phyloP scores from a whole-genome alignment of 176 grass and related monocot species.

The Eragrostis nindensis region DNA sequence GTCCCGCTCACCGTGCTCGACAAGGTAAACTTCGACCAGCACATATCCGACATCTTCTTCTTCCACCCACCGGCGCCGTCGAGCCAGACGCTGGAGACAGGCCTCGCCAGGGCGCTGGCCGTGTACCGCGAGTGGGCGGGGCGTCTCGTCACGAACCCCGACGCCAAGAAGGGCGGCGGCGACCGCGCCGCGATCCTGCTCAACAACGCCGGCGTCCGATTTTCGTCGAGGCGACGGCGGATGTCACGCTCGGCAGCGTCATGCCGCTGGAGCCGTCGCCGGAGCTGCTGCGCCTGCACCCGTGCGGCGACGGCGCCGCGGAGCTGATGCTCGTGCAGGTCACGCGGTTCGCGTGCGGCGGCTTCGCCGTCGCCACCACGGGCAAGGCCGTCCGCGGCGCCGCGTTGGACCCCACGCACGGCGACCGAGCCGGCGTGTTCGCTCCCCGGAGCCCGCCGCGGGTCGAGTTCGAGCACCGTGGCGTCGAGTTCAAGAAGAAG shows the following conservation, averaged over 20 bases:
- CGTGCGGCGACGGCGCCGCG: neutral
- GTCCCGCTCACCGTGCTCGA: slow-evolving; percentile 9
- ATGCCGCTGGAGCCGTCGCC: neutral
- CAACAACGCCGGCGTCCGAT: slow-evolving; percentile 3
- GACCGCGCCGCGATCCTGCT: slow-evolving; percentile 14
- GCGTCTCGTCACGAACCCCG: neutral
- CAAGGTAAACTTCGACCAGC: slow-evolving; percentile 7
- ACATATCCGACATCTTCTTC: slow-evolving; percentile 33
- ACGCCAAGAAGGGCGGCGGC: no score
- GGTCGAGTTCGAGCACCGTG: slow-evolving; percentile 16
- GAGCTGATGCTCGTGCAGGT: slow-evolving; percentile 25
- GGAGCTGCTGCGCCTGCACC: neutral
- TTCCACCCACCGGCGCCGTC: slow-evolving; percentile 21
- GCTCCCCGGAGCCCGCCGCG: neutral
- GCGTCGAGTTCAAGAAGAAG: slow-evolving; percentile 6
- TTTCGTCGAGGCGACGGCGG: slow-evolving; percentile 1
- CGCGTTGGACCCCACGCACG: neutral
- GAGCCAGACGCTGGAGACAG: neutral
- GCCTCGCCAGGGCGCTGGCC: slow-evolving; percentile 8
- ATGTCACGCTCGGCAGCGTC: neutral
- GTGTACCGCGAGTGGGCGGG: slow-evolving; percentile 40
- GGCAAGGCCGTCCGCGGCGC: neutral
- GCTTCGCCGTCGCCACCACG: neutral
- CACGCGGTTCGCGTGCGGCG: slow-evolving; percentile 23
- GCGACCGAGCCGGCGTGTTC: neutral